phyloP scores from a whole-genome alignment of 2,329 filamentous ascomycete genomes.

The Zymoseptoria tritici region DNA sequence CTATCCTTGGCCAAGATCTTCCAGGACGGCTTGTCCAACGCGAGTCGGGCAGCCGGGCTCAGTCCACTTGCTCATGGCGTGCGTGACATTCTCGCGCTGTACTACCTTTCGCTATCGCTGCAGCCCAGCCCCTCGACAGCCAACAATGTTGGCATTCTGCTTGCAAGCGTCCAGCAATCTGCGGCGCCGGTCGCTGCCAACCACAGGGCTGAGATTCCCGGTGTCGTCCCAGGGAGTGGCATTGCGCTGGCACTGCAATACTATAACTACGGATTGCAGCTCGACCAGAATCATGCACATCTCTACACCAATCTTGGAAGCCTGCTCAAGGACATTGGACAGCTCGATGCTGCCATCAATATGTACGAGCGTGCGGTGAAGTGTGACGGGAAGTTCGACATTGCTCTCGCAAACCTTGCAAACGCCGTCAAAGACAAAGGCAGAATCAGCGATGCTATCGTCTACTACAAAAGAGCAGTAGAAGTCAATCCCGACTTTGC shows the following conservation, averaged over 20 bases:
- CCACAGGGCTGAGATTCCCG: slow-evolving; percentile 52
- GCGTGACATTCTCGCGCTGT: slow-evolving; percentile 85
- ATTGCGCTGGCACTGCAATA: slow-evolving; percentile 83
- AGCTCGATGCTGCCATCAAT: slow-evolving; percentile 80
- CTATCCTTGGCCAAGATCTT: slow-evolving; percentile 95
- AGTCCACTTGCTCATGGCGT: slow-evolving; percentile 60
- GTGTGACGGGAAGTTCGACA: slow-evolving; percentile 92
- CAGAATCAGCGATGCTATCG: slow-evolving; percentile 82
- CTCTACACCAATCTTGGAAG: slow-evolving; percentile 95
- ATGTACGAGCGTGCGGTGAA: slow-evolving; percentile 96
- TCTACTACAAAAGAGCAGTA: slow-evolving; percentile 85
- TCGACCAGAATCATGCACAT: slow-evolving; percentile 87
- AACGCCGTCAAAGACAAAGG: slow-evolving; percentile 98
- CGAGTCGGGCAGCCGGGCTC: slow-evolving; percentile 36
- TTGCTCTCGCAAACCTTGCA: slow-evolving; percentile 89
- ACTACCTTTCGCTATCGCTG: slow-evolving; percentile 88
- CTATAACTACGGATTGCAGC: slow-evolving; percentile 84
- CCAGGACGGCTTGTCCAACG: slow-evolving; percentile 85
- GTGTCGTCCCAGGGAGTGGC: slow-evolving; percentile 77
- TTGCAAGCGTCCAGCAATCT: slow-evolving; percentile 85
- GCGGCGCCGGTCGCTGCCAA: slow-evolving; percentile 28
- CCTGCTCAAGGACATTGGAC: slow-evolving; percentile 90
- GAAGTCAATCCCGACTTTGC: slow-evolving; percentile 90
- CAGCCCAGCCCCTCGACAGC: slow-evolving; percentile 96
- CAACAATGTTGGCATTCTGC: slow-evolving; percentile 93